A percentile compares a stretch with the other conserved stretches of the same genome.
These are phyloP conservation scores for Phaeosphaeriaceae sp. DNA, from an alignment of 2,329 filamentous ascomycete species.

Conservation along the genomic window DNA sequence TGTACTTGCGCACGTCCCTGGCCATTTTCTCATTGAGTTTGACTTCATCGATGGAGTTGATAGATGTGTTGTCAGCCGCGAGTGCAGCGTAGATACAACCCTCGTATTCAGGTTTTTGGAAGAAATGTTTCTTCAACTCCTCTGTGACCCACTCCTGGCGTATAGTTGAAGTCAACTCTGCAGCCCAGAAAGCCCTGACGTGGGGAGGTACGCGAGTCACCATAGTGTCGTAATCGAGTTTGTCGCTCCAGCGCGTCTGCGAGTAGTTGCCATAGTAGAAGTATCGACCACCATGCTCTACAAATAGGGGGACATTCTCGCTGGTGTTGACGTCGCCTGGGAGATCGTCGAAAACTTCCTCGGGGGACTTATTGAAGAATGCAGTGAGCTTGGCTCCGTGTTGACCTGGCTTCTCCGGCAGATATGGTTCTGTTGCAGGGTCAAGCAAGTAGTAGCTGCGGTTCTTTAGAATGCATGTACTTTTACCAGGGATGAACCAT, in stretches of 20 bases:
- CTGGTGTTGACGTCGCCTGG: conserved; percentile 36
- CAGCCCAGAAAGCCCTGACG: conserved; percentile 51
- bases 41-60: conserved; percentile 25
- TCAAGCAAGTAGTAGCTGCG: conserved; percentile 54
- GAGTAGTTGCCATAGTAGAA: conserved; percentile 56
- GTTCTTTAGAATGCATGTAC: conserved; percentile 35
- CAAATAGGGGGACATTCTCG: conserved; percentile 52
- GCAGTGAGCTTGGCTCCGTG: conserved; percentile 56
- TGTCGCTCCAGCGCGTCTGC: conserved; percentile 53
- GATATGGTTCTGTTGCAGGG: conserved; percentile 47
- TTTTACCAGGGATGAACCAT: conserved; percentile 39
- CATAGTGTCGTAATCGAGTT: conserved; percentile 52
- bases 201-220: conserved; percentile 43
- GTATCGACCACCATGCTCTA: conserved; percentile 42
- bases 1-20: conserved; percentile 43
- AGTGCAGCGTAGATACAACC: conserved; percentile 34
- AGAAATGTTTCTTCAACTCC: conserved; percentile 51
- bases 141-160: conserved; percentile 53
- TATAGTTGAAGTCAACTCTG: conserved; percentile 40
- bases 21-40: conserved; percentile 31
- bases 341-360: conserved; percentile 34
- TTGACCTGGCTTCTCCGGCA: conserved; percentile 48
- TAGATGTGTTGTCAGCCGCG: conserved; percentile 18
- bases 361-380: conserved; percentile 51
- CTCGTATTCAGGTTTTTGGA: conserved; percentile 49